Percentiles rank a stretch among this genome's conserved stretches.
Evolutionary conservation across 2,329 filamentous ascomycete species (phyloP).

Genomic region (Aspergillus thermomutatus): DNA sequence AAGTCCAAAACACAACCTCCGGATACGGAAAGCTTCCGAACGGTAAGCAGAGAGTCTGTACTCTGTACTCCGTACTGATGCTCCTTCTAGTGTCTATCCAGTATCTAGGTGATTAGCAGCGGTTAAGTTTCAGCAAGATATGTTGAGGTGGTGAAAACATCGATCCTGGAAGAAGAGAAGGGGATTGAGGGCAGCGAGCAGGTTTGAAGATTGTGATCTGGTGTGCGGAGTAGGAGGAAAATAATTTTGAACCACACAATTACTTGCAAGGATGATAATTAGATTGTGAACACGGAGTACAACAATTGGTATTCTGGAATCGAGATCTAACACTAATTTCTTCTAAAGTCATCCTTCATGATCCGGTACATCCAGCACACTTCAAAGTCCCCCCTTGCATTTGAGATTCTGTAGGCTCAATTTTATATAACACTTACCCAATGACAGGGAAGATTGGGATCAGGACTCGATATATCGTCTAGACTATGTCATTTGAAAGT

Average conservation of each 20-base stretch:
- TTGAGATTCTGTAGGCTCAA: neutral
- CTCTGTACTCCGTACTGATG: neutral
- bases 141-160: neutral
- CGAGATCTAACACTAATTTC: neutral
- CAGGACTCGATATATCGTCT: too few relatives aligned
- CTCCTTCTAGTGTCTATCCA: neutral
- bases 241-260: neutral
- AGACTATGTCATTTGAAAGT: neutral
- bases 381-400: neutral
- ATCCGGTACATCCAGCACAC: neutral
- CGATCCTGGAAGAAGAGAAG: neutral
- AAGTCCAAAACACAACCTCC: neutral
- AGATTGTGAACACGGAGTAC: neutral
- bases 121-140: neutral
- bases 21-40: neutral
- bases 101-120: neutral
- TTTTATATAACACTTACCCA: neutral
- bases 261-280: neutral
- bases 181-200: neutral
- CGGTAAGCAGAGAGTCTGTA: neutral
- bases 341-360: neutral
- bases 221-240: neutral
- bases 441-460: neutral
- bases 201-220: too few relatives aligned
- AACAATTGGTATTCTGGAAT: neutral